A percentile compares a stretch with the other conserved stretches of the same genome.
phyloP scores from a whole-genome alignment of 495 filamentous ascomycete genomes.

The Penicillium flavigenum region DNA sequence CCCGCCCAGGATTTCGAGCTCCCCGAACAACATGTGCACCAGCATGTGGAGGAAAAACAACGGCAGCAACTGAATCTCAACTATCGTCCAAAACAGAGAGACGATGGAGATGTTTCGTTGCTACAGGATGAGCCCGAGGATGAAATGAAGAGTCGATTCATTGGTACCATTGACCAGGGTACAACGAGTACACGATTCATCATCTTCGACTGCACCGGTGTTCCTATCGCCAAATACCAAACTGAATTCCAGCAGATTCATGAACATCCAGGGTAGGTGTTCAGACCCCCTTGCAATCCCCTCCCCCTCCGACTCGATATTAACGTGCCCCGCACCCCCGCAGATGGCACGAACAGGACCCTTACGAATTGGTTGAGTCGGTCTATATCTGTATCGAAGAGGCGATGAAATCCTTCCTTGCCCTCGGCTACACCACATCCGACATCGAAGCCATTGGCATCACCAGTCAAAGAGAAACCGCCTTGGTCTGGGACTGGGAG shows the following conservation, averaged over 20 bases:
- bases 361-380: constrained; percentile 72
- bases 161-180: constrained; percentile 83
- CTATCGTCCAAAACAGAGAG: constrained; percentile 27
- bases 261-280: constrained; percentile 79
- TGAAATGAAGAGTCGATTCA: constrained; percentile 51
- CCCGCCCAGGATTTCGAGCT: constrained; percentile 27
- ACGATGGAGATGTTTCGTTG: constrained; percentile 46
- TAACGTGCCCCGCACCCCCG: constrained; percentile 7
- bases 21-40: constrained; percentile 3
- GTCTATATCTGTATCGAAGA: constrained; percentile 83
- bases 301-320: constrained; percentile 8
- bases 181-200: constrained; percentile 92
- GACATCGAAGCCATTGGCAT: constrained; percentile 87
- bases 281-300: not conserved
- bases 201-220: constrained; percentile 81
- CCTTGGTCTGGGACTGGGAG: constrained; percentile 82
- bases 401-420: constrained; percentile 70
- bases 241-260: constrained; percentile 89
- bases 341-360: constrained; percentile 96
- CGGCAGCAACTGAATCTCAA: constrained; percentile 27
- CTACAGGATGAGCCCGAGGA: constrained; percentile 41
- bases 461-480: constrained; percentile 94
- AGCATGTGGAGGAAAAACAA: constrained; percentile 5
- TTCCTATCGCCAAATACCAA: constrained; percentile 82
- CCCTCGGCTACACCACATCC: constrained; percentile 64